phyloP scores from a whole-genome alignment of 2,329 filamentous ascomycete species.

The Calonectria hawksworthii region DNA sequence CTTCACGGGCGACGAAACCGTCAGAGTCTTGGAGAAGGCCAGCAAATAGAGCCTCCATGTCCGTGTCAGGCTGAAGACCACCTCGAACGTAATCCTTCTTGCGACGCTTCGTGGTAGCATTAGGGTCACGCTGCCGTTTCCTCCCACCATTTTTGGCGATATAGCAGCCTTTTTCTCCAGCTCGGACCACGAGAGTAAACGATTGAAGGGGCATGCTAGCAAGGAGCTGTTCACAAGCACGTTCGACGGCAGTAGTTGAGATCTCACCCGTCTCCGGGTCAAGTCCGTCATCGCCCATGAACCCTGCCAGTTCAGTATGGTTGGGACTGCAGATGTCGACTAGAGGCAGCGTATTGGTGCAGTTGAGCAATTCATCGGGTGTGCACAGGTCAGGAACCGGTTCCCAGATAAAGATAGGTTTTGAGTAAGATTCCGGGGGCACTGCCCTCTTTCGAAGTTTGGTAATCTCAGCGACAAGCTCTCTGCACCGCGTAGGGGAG shows the following conservation, averaged over 20 bases:
- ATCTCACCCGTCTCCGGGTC: slow-evolving; percentile 69
- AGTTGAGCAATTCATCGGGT: slow-evolving; percentile 75
- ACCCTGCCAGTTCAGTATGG: slow-evolving; percentile 86
- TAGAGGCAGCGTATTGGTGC: slow-evolving; percentile 72
- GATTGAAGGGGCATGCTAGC: slow-evolving; percentile 75
- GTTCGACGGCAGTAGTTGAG: slow-evolving; percentile 66
- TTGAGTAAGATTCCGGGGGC: slow-evolving; percentile 55
- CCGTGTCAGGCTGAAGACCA: slow-evolving; percentile 70
- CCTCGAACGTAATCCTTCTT: slow-evolving; percentile 64
- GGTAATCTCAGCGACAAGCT: slow-evolving; percentile 80
- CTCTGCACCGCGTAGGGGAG: slow-evolving; percentile 81
- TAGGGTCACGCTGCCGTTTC: slow-evolving; percentile 54
- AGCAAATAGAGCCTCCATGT: slow-evolving; percentile 74
- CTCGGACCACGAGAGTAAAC: slow-evolving; percentile 77
- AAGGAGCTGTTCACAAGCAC: slow-evolving; percentile 73
- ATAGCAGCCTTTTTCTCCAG: slow-evolving; percentile 80
- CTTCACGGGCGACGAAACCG: slow-evolving; percentile 67
- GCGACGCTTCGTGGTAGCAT: slow-evolving; percentile 48
- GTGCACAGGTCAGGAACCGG: slow-evolving; percentile 91
- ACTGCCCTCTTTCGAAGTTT: slow-evolving; percentile 63
- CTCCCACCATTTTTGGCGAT: slow-evolving; percentile 71
- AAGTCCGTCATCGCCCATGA: slow-evolving; percentile 77
- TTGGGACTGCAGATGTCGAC: slow-evolving; percentile 83
- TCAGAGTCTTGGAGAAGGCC: slow-evolving; percentile 68
- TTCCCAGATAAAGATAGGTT: slow-evolving; percentile 92